Conservation (phyloP, 176 grass and related monocot genomes). For the Rhipidocladum racemiflorum region DNA sequence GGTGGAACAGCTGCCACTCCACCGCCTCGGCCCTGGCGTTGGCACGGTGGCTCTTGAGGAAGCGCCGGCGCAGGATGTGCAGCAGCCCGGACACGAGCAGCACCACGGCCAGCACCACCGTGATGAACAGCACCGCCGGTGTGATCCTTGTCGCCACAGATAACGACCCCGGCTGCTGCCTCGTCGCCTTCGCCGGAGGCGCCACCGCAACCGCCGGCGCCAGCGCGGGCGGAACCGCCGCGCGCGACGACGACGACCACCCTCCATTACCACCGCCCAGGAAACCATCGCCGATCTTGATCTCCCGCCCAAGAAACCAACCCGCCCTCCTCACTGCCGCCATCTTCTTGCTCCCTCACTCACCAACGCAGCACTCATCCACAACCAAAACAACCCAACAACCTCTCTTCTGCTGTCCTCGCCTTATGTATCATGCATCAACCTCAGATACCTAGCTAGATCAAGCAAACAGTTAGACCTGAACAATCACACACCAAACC, state of each 20-base stretch:
- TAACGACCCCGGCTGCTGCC: not conserved
- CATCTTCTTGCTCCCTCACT: not conserved
- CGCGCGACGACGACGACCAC: not conserved
- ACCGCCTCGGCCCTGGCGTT: constrained; percentile 45
- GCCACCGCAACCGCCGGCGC: not conserved
- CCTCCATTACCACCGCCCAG: not conserved
- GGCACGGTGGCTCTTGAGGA: constrained; percentile 62
- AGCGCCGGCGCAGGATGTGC: constrained; percentile 67
- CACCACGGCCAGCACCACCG: constrained; percentile 77
- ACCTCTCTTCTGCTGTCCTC: not conserved
- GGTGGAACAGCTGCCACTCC: constrained; percentile 76
- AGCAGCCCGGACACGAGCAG: constrained; percentile 73
- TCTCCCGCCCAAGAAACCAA: not conserved
- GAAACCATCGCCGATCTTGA: not conserved
- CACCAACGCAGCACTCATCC: constrained; percentile 37
- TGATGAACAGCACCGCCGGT: constrained; percentile 79
- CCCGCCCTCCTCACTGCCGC: constrained; percentile 15
- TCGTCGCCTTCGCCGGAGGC: not conserved
- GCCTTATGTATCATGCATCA: not conserved
- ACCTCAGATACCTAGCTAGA: not conserved
- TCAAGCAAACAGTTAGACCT: not conserved
- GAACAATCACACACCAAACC: constrained; percentile 42
- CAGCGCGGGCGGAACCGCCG: not conserved
- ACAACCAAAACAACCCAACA: not conserved
- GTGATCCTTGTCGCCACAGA: constrained; percentile 41